Percentiles rank a stretch among this genome's conserved stretches.
Evolutionary conservation across 768 basidiomycete genomes (phyloP).

Genomic region (Kwoniella dejecticola): DNA sequence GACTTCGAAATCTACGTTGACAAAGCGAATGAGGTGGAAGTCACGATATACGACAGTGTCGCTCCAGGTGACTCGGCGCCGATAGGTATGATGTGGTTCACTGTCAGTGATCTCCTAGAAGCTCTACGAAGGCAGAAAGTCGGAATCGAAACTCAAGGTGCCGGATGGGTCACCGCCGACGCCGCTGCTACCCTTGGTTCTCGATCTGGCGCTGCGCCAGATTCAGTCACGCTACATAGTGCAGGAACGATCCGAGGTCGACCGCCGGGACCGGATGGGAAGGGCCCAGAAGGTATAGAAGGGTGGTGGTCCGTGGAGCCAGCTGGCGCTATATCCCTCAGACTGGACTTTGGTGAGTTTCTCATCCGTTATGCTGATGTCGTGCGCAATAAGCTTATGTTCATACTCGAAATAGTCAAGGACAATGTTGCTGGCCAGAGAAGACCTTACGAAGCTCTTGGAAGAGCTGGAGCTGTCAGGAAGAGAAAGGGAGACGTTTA

Average conservation of each 20-base stretch:
- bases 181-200: constrained; percentile 58
- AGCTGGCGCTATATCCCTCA: constrained; percentile 85
- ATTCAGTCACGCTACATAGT: constrained; percentile 42
- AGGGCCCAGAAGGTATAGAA: constrained; percentile 74
- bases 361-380: not conserved
- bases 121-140: constrained; percentile 90
- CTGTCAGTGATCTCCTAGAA: constrained; percentile 90
- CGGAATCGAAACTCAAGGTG: constrained; percentile 73
- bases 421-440: constrained; percentile 82
- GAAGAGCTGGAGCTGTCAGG: constrained; percentile 95
- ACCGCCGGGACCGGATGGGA: constrained; percentile 31
- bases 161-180: constrained; percentile 82
- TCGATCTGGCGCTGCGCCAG: constrained; percentile 38
- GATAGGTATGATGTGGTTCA: constrained; percentile 92
- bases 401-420: constrained; percentile 71
- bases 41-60: constrained; percentile 91
- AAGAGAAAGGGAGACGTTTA: constrained; percentile 98
- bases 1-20: constrained; percentile 95
- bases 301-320: constrained; percentile 98
- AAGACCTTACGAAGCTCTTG: constrained; percentile 92
- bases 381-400: constrained; percentile 1
- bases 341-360: constrained; percentile 84
- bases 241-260: constrained; percentile 39
- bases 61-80: constrained; percentile 74
- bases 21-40: constrained; percentile 97